Percentiles rank a stretch among this genome's conserved stretches.
These are phyloP conservation scores for Ustilago vetiveriae DNA, from an alignment of 1,284 basidiomycete species.

Conservation along the genomic window DNA sequence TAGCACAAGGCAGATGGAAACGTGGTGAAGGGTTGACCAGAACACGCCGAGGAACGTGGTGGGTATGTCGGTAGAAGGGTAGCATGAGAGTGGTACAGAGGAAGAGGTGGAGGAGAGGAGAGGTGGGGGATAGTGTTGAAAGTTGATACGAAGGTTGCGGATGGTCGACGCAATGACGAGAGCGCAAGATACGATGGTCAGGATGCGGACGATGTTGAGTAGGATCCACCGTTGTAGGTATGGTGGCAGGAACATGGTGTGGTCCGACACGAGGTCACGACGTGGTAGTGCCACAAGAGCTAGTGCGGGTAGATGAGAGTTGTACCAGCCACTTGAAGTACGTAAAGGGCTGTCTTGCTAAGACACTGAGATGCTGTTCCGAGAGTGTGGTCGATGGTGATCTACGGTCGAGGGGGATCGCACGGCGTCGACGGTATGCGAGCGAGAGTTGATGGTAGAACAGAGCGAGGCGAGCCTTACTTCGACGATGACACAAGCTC, in stretches of 20 bases:
- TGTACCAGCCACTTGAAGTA: too few species aligned
- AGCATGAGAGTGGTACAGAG: constrained; percentile 9
- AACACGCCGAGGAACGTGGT: constrained; percentile 51
- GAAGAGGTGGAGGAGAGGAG: neutral
- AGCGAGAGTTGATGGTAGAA: too few species aligned
- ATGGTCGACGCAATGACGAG: constrained; percentile 38
- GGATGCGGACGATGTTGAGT: constrained; percentile 39
- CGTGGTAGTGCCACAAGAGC: too few species aligned
- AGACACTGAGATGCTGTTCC: too few species aligned
- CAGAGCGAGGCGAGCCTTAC: too few species aligned
- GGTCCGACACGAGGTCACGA: too few species aligned
- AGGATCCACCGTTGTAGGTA: constrained; percentile 43
- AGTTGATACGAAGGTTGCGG: constrained; percentile 21
- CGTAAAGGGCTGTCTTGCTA: too few species aligned
- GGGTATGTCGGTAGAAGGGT: constrained; percentile 50
- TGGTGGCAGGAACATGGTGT: constrained; percentile 32
- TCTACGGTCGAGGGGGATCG: too few species aligned
- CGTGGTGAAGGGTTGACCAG: constrained; percentile 52
- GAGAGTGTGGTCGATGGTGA: too few species aligned
- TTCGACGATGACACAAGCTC: too few species aligned
- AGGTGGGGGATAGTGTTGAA: constrained; percentile 20
- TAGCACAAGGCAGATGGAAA: constrained; percentile 22
- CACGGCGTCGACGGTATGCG: too few species aligned
- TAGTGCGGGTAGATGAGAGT: too few species aligned
- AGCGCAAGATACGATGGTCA: constrained; percentile 34